Conservation (phyloP, 75 land plant species). For the Gnetum montanum region DNA sequence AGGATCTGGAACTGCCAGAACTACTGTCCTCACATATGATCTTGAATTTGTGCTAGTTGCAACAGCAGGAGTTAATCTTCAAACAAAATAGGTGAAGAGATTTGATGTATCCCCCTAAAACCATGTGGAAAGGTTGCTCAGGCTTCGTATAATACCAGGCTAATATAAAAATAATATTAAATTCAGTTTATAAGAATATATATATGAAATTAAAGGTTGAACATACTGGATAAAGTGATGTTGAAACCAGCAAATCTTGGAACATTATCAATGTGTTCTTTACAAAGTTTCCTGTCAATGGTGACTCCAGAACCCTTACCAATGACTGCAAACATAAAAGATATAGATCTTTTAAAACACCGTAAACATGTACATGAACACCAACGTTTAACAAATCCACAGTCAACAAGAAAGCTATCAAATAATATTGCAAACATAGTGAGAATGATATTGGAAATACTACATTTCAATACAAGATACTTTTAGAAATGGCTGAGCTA, state of each 20-base stretch:
- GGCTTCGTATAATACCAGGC: too few species aligned
- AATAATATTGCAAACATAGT: too few species aligned
- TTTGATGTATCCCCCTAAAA: constrained; percentile 84
- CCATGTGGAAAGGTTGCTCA: too few species aligned
- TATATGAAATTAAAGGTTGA: neutral
- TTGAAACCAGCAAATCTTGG: constrained; percentile 77
- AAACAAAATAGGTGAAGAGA: constrained; percentile 65
- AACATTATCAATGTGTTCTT: constrained; percentile 66
- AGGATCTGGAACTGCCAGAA: constrained; percentile 13
- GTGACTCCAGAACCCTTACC: constrained; percentile 66
- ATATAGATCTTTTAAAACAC: too few species aligned
- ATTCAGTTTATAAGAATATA: too few species aligned
- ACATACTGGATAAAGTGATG: constrained; percentile 83
- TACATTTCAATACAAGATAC: too few species aligned
- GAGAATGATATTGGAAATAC: too few species aligned
- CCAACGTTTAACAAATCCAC: too few species aligned
- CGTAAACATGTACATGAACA: too few species aligned
- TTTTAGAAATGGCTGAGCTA: too few species aligned
- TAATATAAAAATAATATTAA: too few species aligned
- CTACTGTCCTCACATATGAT: constrained; percentile 40
- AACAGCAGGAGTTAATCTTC: constrained; percentile 70
- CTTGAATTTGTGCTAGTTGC: constrained; percentile 47
- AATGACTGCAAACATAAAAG: constrained; percentile 50
- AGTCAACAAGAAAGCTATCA: too few species aligned
- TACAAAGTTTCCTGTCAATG: constrained; percentile 35